A percentile compares a stretch with the other conserved stretches of the same genome.
phyloP scores from a whole-genome alignment of 768 basidiomycete species.

The Lanmaoa rubissima region DNA sequence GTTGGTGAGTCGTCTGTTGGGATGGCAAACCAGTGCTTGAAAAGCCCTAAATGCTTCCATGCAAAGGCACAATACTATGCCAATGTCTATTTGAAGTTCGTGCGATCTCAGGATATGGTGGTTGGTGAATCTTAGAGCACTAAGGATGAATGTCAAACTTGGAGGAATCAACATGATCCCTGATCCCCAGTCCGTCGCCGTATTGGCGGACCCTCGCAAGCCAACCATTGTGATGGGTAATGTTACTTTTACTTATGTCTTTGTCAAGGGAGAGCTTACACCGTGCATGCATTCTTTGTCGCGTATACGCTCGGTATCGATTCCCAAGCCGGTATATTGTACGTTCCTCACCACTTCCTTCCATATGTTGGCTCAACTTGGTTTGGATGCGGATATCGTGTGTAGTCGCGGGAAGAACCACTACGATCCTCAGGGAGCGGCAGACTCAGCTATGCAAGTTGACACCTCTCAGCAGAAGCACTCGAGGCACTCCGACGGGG shows the following conservation, averaged over 20 bases:
- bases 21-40: slow-evolving; percentile 78
- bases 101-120: neutral
- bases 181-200: slow-evolving; percentile 60
- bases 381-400: slow-evolving; percentile 69
- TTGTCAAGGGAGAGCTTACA: slow-evolving; percentile 1
- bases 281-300: slow-evolving; percentile 45
- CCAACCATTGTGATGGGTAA: slow-evolving; percentile 81
- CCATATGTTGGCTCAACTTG: neutral
- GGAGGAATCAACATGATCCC: slow-evolving; percentile 83
- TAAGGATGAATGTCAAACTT: slow-evolving; percentile 78
- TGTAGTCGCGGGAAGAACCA: slow-evolving; percentile 81
- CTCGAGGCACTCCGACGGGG: slow-evolving; percentile 48
- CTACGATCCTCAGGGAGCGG: slow-evolving; percentile 58
- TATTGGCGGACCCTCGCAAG: slow-evolving; percentile 64
- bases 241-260: neutral
- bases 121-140: neutral
- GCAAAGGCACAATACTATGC: slow-evolving; percentile 80
- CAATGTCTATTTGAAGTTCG: slow-evolving; percentile 77
- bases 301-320: slow-evolving; percentile 83
- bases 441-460: slow-evolving; percentile 53
- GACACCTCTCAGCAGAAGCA: slow-evolving; percentile 41
- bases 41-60: slow-evolving; percentile 58
- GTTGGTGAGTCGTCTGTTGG: slow-evolving; percentile 65
- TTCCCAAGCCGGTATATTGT: slow-evolving; percentile 84
- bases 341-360: slow-evolving; percentile 21